Conservation (phyloP, 1,139 yeast genomes). For the Arxiozyma heterogenica region DNA sequence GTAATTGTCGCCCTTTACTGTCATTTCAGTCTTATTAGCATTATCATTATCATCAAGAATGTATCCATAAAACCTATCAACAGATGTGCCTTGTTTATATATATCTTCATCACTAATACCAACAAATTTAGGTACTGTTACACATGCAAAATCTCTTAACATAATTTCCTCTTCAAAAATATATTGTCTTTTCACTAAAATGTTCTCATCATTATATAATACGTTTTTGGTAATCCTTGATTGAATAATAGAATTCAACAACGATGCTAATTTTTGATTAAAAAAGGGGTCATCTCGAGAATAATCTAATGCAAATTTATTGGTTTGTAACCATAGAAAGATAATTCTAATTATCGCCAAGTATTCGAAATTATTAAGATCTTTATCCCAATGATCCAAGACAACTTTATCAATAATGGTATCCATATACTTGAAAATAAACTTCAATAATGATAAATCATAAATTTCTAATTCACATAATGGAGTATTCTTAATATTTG, state of each 20-base stretch:
- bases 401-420: slow-evolving; percentile 22
- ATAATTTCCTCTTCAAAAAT: slow-evolving; percentile 57
- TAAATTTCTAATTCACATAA: slow-evolving; percentile 8
- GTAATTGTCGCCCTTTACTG: slow-evolving; percentile 27
- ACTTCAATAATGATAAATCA: slow-evolving; percentile 15
- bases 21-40: not conserved
- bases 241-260: slow-evolving; percentile 30
- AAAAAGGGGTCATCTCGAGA: slow-evolving; percentile 33
- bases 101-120: slow-evolving; percentile 22
- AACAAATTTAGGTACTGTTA: slow-evolving; percentile 46
- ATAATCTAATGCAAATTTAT: slow-evolving; percentile 36
- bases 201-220: slow-evolving; percentile 13
- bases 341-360: slow-evolving; percentile 38
- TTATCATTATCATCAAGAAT: slow-evolving; percentile 11
- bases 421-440: slow-evolving; percentile 22
- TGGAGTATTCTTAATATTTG: not conserved
- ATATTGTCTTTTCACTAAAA: slow-evolving; percentile 38
- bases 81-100: slow-evolving; percentile 26
- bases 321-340: slow-evolving; percentile 46
- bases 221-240: slow-evolving; percentile 7
- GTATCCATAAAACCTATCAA: slow-evolving; percentile 27
- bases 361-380: slow-evolving; percentile 20
- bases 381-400: slow-evolving; percentile 17
- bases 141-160: slow-evolving; percentile 51
- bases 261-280: slow-evolving; percentile 31